A percentile compares a stretch with the other conserved stretches of the same genome.
Evolutionary conservation across 1,284 basidiomycete species (phyloP).

Genomic region (Ustilago bromivora): DNA sequence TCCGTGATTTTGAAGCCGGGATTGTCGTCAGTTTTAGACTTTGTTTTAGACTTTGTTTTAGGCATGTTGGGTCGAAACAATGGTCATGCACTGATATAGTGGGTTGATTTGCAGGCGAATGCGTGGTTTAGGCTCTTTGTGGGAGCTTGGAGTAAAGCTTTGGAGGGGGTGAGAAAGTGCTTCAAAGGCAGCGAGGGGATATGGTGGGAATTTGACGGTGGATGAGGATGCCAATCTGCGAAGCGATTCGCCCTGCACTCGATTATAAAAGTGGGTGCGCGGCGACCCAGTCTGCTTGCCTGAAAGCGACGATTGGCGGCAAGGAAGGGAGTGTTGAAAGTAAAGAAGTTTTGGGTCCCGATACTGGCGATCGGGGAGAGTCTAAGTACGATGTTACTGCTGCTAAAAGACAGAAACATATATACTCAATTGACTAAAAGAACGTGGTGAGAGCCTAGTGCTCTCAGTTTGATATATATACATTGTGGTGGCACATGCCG

Average conservation of each 20-base stretch:
- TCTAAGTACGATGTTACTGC: no score
- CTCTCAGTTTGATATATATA: no score
- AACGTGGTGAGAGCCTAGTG: no score
- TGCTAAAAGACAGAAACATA: no score
- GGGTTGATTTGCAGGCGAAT: no score
- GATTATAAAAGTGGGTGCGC: neutral
- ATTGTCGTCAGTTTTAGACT: conserved; percentile 9
- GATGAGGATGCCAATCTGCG: neutral
- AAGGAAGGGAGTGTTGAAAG: neutral
- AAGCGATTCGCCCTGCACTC: neutral
- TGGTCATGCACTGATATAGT: neutral
- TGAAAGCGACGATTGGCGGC: neutral
- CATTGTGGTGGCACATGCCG: no score
- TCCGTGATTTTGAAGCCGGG: conserved; percentile 16
- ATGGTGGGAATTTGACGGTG: neutral
- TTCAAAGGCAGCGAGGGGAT: neutral
- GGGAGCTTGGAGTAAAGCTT: no score
- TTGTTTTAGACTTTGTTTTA: neutral
- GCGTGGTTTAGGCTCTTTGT: no score
- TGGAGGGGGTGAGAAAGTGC: no score
- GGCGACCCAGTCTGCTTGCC: neutral
- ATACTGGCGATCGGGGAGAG: no score
- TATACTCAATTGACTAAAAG: no score
- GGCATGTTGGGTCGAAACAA: neutral
- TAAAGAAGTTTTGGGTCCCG: no score